These are phyloP conservation scores for Tricholoma flavovirens DNA, from an alignment of 768 basidiomycete genomes.

Conservation along the genomic window DNA sequence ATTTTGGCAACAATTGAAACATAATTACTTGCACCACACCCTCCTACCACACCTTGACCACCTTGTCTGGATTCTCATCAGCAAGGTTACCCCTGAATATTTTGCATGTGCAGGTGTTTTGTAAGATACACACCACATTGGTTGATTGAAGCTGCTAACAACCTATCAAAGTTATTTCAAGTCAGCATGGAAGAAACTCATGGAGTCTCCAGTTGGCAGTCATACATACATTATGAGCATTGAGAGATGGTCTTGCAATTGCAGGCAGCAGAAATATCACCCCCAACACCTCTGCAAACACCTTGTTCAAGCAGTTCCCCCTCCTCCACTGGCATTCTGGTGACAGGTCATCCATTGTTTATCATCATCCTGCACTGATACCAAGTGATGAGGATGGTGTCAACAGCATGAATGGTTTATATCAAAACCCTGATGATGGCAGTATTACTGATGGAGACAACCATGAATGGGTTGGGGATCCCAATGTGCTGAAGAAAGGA, in stretches of 20 bases:
- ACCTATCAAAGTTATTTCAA: slow-evolving; percentile 19
- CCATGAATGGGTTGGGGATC: no score
- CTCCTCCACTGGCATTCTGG: slow-evolving; percentile 14
- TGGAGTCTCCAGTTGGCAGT: no score
- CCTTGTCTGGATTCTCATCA: slow-evolving; percentile 24
- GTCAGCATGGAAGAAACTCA: no score
- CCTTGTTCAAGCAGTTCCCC: slow-evolving; percentile 23
- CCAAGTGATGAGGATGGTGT: no score
- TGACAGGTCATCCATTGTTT: slow-evolving; percentile 19
- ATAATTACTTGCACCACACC: slow-evolving; percentile 19
- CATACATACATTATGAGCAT: no score
- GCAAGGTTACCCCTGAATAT: slow-evolving; percentile 20
- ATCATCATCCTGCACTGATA: slow-evolving; percentile 13
- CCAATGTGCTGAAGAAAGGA: no score
- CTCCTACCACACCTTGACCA: slow-evolving; percentile 25
- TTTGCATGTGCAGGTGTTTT: slow-evolving; percentile 11
- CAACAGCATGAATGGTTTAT: no score
- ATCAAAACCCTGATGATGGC: no score
- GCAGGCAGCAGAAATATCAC: slow-evolving; percentile 18
- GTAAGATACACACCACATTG: slow-evolving; percentile 11
- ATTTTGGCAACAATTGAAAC: slow-evolving; percentile 28
- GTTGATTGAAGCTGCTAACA: slow-evolving; percentile 16
- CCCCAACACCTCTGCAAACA: slow-evolving; percentile 27
- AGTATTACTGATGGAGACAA: no score
- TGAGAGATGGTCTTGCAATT: no score